These are phyloP conservation scores for Geranomyces variabilis DNA, from an alignment of 192 early-diverging fungal genomes.

Conservation along the genomic window DNA sequence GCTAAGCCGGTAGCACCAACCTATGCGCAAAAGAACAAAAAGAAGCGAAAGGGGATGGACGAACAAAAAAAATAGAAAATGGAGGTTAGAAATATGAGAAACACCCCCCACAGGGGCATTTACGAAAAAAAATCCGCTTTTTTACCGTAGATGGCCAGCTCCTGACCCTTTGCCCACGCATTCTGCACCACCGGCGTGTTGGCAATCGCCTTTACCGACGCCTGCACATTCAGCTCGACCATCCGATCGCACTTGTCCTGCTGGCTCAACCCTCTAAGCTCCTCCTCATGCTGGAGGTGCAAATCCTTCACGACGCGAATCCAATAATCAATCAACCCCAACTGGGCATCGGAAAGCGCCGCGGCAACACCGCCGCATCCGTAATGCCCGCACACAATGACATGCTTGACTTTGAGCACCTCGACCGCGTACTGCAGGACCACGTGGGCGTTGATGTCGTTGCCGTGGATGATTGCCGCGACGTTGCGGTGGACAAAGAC, in stretches of 20 bases:
- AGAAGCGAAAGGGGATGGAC: too few species aligned
- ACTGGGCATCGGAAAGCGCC: slow-evolving; percentile 40
- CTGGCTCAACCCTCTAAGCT: slow-evolving; percentile 47
- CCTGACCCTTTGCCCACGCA: slow-evolving; percentile 75
- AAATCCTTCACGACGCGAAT: slow-evolving; percentile 84
- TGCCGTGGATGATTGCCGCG: slow-evolving; percentile 84
- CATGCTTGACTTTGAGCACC: slow-evolving; percentile 87
- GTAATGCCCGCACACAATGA: slow-evolving; percentile 83
- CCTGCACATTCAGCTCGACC: slow-evolving; percentile 75
- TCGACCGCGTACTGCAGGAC: slow-evolving; percentile 95
- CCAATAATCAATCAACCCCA: slow-evolving; percentile 91
- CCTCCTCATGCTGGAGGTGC: slow-evolving; percentile 60
- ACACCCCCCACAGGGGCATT: too few species aligned
- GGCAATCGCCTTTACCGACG: slow-evolving; percentile 70
- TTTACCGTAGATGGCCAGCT: slow-evolving; percentile 59
- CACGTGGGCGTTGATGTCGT: slow-evolving; percentile 80
- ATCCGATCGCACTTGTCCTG: slow-evolving; percentile 38
- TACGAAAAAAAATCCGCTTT: too few species aligned
- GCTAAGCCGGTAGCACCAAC: slow-evolving; percentile 47
- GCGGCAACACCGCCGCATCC: slow-evolving; percentile 50
- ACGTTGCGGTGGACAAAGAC: slow-evolving; percentile 98
- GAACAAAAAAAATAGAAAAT: too few species aligned
- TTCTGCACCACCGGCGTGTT: slow-evolving; percentile 79
- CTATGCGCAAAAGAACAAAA: neutral
- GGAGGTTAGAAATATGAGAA: too few species aligned